Conservation (phyloP, 345 rosid species). For the Erodium maritimum region DNA sequence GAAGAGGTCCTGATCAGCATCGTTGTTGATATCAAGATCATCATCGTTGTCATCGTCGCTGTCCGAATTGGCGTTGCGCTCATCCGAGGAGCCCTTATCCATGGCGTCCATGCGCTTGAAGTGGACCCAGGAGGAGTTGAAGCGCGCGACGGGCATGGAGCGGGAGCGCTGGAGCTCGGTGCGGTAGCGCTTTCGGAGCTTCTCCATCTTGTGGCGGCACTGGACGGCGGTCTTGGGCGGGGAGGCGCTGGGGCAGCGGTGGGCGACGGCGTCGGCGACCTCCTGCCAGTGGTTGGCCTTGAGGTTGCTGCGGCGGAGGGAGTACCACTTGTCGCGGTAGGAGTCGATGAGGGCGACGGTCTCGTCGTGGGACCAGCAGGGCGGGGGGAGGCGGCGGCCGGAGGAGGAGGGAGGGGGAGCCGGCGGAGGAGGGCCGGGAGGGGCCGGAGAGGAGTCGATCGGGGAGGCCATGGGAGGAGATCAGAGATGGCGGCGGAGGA, state of each 20-base stretch:
- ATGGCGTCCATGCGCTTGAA: slow-evolving; percentile 74
- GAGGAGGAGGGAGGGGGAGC: slow-evolving; percentile 22
- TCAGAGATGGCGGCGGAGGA: slow-evolving; percentile 6
- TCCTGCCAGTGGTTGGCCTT: slow-evolving; percentile 95
- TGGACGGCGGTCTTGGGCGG: slow-evolving; percentile 76
- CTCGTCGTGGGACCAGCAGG: slow-evolving; percentile 90
- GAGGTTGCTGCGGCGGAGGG: slow-evolving; percentile 83
- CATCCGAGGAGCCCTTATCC: slow-evolving; percentile 56
- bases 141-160: slow-evolving; percentile 69
- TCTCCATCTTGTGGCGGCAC: slow-evolving; percentile 99
- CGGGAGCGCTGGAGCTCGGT: slow-evolving; percentile 84
- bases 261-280: slow-evolving; percentile 58
- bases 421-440: slow-evolving; percentile 21
- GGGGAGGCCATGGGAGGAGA: slow-evolving; percentile 15
- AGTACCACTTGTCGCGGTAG: slow-evolving; percentile 80
- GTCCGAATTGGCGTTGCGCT: slow-evolving; percentile 23
- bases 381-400: slow-evolving; percentile 86
- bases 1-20: slow-evolving; percentile 11
- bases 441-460: slow-evolving; percentile 6
- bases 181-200: slow-evolving; percentile 75
- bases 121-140: slow-evolving; percentile 82
- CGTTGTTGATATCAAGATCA: slow-evolving; percentile 29
- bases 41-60: slow-evolving; percentile 32
- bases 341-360: slow-evolving; percentile 69
- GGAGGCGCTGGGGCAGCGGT: slow-evolving; percentile 46